Conservation (phyloP, 257 asterid genomes). For the Solanum etuberosum region DNA sequence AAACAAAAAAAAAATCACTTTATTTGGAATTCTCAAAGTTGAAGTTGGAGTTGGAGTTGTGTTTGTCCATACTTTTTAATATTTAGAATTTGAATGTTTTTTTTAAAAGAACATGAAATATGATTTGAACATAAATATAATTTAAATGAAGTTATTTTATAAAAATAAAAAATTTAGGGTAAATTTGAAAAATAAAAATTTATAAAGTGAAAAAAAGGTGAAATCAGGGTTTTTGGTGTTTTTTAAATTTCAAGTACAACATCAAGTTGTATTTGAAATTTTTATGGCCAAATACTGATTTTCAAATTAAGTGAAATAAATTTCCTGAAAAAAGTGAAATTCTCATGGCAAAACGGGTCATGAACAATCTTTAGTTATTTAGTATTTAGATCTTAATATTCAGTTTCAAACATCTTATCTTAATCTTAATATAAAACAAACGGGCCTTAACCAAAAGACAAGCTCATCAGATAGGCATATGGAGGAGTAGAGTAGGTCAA, state of each 20-base stretch:
- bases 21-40: not conserved
- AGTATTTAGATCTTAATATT: not conserved
- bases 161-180: not conserved
- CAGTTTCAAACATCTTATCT: not conserved
- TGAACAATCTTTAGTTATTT: not conserved
- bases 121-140: not conserved
- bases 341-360: not conserved
- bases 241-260: not conserved
- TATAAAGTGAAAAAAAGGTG: not conserved
- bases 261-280: not conserved
- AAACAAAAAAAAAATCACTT: not conserved
- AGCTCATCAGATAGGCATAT: not conserved
- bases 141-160: not conserved
- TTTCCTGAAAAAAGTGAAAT: not conserved
- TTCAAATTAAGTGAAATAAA: not conserved
- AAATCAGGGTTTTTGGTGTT: not conserved
- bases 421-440: not conserved
- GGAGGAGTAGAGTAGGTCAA: not conserved
- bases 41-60: not conserved
- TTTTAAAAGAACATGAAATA: not conserved
- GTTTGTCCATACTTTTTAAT: not conserved
- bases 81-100: not conserved
- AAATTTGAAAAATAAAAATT: not conserved
- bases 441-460: not conserved
- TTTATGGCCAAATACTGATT: not conserved